phyloP scores from a whole-genome alignment of 257 asterid species.

The Solanum sitiens region DNA sequence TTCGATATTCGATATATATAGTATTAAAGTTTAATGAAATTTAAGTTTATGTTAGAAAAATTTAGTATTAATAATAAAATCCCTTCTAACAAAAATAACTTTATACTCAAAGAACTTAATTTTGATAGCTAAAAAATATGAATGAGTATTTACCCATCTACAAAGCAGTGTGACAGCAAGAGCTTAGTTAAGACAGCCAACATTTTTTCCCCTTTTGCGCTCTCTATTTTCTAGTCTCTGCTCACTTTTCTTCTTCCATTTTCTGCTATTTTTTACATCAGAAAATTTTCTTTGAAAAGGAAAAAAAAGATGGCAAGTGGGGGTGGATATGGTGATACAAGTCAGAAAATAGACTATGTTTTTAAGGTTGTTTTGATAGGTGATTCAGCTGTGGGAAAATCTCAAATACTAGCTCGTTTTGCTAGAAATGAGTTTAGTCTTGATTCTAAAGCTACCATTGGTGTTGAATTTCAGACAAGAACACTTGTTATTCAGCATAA shows the following conservation, averaged over 20 bases:
- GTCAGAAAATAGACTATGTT: slow-evolving; percentile 63
- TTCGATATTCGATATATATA: too few relatives aligned
- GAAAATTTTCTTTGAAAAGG: neutral
- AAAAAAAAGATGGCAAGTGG: slow-evolving; percentile 17
- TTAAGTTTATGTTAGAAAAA: too few relatives aligned
- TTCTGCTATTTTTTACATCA: neutral
- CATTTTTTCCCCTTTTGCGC: neutral
- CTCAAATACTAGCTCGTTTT: slow-evolving; percentile 66
- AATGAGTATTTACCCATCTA: too few relatives aligned
- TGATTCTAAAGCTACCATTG: slow-evolving; percentile 80
- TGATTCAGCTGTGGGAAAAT: slow-evolving; percentile 82
- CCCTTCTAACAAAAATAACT: too few relatives aligned
- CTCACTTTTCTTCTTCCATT: neutral
- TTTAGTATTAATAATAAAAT: too few relatives aligned
- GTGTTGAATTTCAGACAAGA: slow-evolving; percentile 75
- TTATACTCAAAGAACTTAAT: too few relatives aligned
- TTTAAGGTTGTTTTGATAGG: slow-evolving; percentile 81
- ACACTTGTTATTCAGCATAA: slow-evolving; percentile 62
- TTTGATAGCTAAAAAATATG: too few relatives aligned
- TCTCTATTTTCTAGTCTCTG: neutral
- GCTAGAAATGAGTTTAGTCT: slow-evolving; percentile 74
- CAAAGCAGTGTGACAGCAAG: neutral
- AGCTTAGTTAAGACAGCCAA: neutral
- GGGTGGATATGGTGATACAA: slow-evolving; percentile 38
- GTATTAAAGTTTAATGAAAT: too few relatives aligned